Conservation (phyloP, 2,329 filamentous ascomycete genomes). For the Aspergillus amoenus region DNA sequence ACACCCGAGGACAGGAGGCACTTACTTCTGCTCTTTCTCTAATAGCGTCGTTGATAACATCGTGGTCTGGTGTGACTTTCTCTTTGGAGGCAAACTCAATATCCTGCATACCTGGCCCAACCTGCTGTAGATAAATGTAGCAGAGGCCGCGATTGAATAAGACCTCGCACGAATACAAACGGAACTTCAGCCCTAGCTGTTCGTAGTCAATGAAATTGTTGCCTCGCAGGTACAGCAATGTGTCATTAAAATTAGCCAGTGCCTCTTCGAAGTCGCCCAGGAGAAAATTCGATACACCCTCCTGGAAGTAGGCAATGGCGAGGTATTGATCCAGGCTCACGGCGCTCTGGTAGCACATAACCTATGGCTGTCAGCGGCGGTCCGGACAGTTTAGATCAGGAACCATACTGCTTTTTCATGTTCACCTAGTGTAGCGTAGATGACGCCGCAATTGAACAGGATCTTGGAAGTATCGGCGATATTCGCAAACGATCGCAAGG, state of each 20-base stretch:
- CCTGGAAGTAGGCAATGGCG: slow-evolving; percentile 96
- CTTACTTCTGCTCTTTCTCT: slow-evolving; percentile 83
- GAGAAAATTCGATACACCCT: slow-evolving; percentile 96
- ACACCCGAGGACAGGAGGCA: neutral
- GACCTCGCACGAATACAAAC: slow-evolving; percentile 95
- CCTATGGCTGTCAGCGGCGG: slow-evolving; percentile 54
- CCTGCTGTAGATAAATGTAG: slow-evolving; percentile 94
- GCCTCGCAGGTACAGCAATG: slow-evolving; percentile 86
- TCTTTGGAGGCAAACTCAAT: slow-evolving; percentile 88
- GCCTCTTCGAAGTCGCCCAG: slow-evolving; percentile 97
- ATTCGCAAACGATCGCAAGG: slow-evolving; percentile 76
- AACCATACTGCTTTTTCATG: slow-evolving; percentile 85
- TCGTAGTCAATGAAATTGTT: slow-evolving; percentile 99
- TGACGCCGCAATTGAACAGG: slow-evolving; percentile 96
- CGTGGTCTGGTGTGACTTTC: slow-evolving; percentile 93
- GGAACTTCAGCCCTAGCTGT: slow-evolving; percentile 91
- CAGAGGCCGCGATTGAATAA: slow-evolving; percentile 96
- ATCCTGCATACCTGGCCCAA: slow-evolving; percentile 87
- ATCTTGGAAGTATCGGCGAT: slow-evolving; percentile 98
- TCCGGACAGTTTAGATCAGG: neutral
- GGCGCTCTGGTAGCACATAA: slow-evolving; percentile 91
- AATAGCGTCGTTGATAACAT: slow-evolving; percentile 97
- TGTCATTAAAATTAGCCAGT: slow-evolving; percentile 97
- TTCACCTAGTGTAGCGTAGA: slow-evolving; percentile 92
- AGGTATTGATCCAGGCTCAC: slow-evolving; percentile 91